Evolutionary conservation across 345 rosid species (phyloP).

Genomic region (Aquilaria yunnanensis): DNA sequence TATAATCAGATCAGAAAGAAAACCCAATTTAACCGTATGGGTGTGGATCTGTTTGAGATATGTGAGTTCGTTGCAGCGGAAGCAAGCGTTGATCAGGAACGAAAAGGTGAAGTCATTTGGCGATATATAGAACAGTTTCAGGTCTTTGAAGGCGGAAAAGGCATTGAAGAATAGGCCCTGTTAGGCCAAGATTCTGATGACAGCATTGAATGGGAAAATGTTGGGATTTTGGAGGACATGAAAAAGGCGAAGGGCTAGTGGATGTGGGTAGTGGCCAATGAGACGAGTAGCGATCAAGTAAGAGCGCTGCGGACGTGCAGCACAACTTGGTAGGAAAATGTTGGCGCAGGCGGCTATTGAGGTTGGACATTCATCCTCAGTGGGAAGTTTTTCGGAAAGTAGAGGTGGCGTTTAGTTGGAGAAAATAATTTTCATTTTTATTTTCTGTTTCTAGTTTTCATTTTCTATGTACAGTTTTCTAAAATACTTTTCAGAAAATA

Average conservation of each 20-base stretch:
- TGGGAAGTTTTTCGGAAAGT: not conserved
- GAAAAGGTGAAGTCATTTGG: slow-evolving; percentile 37
- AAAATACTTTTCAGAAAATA: too few species aligned
- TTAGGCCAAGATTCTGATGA: slow-evolving; percentile 30
- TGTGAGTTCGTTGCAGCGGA: slow-evolving; percentile 6
- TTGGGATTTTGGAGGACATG: slow-evolving; percentile 24
- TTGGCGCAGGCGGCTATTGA: not conserved
- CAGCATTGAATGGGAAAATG: slow-evolving; percentile 42
- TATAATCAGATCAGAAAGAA: slow-evolving; percentile 20
- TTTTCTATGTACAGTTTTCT: too few species aligned
- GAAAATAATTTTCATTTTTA: too few species aligned
- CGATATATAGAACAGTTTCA: slow-evolving; percentile 16
- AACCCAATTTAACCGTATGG: slow-evolving; percentile 25
- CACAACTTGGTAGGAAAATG: not conserved
- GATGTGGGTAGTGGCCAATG: slow-evolving; percentile 31
- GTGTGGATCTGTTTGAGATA: slow-evolving; percentile 29
- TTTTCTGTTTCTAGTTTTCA: too few species aligned
- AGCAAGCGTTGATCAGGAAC: slow-evolving; percentile 28
- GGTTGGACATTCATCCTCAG: not conserved
- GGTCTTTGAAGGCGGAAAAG: slow-evolving; percentile 19
- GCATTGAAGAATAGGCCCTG: slow-evolving; percentile 13
- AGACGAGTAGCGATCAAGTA: slow-evolving; percentile 29
- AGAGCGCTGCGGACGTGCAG: not conserved
- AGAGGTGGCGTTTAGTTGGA: too few species aligned
- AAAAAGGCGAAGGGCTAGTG: slow-evolving; percentile 19